These are phyloP conservation scores for Yamadazyma laniorum DNA, from an alignment of 805 yeast species.

Conservation along the genomic window DNA sequence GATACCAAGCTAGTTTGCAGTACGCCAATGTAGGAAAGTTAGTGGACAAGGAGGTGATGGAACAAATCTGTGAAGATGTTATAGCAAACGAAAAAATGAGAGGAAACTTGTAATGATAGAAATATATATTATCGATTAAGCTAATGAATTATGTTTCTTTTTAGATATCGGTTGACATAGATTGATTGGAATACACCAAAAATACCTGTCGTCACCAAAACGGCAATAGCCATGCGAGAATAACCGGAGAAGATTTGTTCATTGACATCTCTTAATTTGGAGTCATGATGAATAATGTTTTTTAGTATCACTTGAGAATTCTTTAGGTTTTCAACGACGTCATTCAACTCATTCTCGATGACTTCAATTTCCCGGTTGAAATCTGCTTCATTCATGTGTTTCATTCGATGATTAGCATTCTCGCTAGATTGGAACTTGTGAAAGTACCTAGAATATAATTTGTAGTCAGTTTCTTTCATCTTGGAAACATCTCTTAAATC, in stretches of 20 bases:
- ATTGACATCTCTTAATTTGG: conserved; percentile 34
- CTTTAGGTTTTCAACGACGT: conserved; percentile 29
- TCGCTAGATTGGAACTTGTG: conserved; percentile 14
- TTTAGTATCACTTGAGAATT: conserved; percentile 26
- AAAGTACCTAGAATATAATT: conserved; percentile 35
- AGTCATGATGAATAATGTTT: conserved; percentile 33
- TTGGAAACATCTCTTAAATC: conserved; percentile 35
- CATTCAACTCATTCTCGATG: conserved; percentile 31
- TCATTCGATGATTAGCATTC: conserved; percentile 11
- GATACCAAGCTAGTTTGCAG: conserved; percentile 87
- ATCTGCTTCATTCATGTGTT: conserved; percentile 24
- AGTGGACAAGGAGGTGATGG: conserved; percentile 72
- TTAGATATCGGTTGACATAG: conserved; percentile 25
- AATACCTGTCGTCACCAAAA: conserved; percentile 25
- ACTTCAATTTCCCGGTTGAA: conserved; percentile 30
- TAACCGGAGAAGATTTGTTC: conserved; percentile 37
- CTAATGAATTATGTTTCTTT: conserved; percentile 3
- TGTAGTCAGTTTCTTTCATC: conserved; percentile 35
- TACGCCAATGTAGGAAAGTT: conserved; percentile 67
- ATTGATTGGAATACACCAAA: conserved; percentile 33
- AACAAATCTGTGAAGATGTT: conserved; percentile 68
- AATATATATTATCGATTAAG: conserved; percentile 6
- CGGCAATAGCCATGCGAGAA: conserved; percentile 26
- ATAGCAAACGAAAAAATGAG: conserved; percentile 73
- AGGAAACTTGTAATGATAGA: conserved; percentile 36